Percentiles rank a stretch among this genome's conserved stretches.
Evolutionary conservation across 2,329 filamentous ascomycete species (phyloP).

Genomic region (Saccharata proteae): DNA sequence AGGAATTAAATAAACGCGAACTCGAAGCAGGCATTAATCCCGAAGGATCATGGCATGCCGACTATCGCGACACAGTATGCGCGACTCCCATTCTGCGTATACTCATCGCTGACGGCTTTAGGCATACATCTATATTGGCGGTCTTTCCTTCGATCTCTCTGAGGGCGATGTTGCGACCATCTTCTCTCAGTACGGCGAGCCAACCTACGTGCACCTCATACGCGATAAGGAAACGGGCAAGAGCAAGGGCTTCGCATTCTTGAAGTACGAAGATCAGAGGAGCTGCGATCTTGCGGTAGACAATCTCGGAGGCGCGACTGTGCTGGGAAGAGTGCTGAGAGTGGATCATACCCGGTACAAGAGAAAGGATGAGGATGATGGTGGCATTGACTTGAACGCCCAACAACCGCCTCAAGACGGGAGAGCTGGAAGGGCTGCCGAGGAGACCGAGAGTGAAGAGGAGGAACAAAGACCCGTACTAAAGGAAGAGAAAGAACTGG

Average conservation of each 20-base stretch:
- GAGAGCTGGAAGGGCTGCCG: constrained; percentile 31
- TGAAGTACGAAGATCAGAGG: constrained; percentile 97
- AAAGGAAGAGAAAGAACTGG: constrained; percentile 71
- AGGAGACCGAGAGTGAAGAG: constrained; percentile 25
- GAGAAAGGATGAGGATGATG: constrained; percentile 49
- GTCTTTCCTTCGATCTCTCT: constrained; percentile 79
- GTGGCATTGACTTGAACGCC: constrained; percentile 42
- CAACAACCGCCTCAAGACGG: constrained; percentile 30
- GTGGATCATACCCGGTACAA: constrained; percentile 95
- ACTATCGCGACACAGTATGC: constrained; percentile 73
- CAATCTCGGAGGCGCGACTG: constrained; percentile 77
- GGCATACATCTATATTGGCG: constrained; percentile 92
- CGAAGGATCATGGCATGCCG: constrained; percentile 88
- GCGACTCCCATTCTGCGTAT: too few species aligned
- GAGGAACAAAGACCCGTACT: constrained; percentile 48
- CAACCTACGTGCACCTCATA: constrained; percentile 80
- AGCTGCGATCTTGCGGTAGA: constrained; percentile 94
- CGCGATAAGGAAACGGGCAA: constrained; percentile 96
- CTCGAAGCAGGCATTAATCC: constrained; percentile 79
- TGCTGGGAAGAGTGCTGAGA: constrained; percentile 66
- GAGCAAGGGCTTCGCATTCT: constrained; percentile 84
- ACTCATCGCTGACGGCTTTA: constrained; percentile 1
- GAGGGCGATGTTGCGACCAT: constrained; percentile 95
- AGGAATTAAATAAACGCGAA: constrained; percentile 86
- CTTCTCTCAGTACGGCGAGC: constrained; percentile 94